These are phyloP conservation scores for Westerdykella ornata DNA, from an alignment of 2,329 filamentous ascomycete genomes.

Conservation along the genomic window DNA sequence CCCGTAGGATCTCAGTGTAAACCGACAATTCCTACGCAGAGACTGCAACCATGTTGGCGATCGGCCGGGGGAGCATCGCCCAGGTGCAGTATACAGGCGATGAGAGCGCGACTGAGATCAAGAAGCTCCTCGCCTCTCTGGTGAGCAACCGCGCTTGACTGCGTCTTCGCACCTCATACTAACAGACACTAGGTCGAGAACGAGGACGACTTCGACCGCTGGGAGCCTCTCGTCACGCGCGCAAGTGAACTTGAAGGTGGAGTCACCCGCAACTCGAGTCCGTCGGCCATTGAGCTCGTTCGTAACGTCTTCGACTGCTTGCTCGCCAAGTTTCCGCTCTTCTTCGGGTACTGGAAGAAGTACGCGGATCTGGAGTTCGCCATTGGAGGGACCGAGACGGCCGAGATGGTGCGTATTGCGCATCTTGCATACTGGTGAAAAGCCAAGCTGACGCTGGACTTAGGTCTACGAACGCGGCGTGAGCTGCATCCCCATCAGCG, in stretches of 20 bases:
- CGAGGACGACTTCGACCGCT: slow-evolving; percentile 85
- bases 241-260: slow-evolving; percentile 84
- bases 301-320: slow-evolving; percentile 88
- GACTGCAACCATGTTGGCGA: slow-evolving; percentile 7
- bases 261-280: slow-evolving; percentile 92
- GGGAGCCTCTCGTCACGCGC: slow-evolving; percentile 84
- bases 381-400: slow-evolving; percentile 91
- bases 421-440: neutral
- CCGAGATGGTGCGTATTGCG: slow-evolving; percentile 68
- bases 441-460: neutral
- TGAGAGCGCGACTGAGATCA: slow-evolving; percentile 53
- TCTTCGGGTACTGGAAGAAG: slow-evolving; percentile 99
- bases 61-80: slow-evolving; percentile 27
- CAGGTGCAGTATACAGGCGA: slow-evolving; percentile 30
- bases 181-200: slow-evolving; percentile 51
- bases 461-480: slow-evolving; percentile 94
- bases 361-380: slow-evolving; percentile 97
- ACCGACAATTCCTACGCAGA: too few relatives aligned
- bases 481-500: slow-evolving; percentile 84
- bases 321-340: slow-evolving; percentile 85
- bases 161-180: neutral
- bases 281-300: slow-evolving; percentile 80
- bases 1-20: too few relatives aligned
- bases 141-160: slow-evolving; percentile 48
- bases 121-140: slow-evolving; percentile 68